A percentile compares a stretch with the other conserved stretches of the same genome.
Evolutionary conservation across 306 rosid species (phyloP).

Genomic region (Dalbergia cochinchinensis): DNA sequence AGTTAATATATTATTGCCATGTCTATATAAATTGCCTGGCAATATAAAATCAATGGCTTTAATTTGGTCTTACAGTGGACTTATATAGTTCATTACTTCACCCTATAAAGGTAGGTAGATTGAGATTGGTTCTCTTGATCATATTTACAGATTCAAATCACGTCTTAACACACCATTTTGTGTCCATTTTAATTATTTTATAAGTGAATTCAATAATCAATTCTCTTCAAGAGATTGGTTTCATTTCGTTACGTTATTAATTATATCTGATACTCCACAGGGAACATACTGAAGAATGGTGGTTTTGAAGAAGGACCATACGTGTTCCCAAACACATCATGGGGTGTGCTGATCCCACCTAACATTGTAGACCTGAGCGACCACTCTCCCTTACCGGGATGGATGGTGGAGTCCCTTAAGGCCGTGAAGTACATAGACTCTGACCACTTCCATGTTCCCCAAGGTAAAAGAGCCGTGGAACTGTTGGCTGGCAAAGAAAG

Average conservation of each 20-base stretch:
- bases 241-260: neutral
- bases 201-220: neutral
- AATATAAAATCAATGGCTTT: neutral
- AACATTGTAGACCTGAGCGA: slow-evolving; percentile 69
- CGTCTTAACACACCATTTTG: neutral
- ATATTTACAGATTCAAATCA: neutral
- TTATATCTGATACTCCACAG: slow-evolving; percentile 40
- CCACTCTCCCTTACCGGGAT: slow-evolving; percentile 79
- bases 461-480: slow-evolving; percentile 72
- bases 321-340: slow-evolving; percentile 67
- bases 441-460: slow-evolving; percentile 67
- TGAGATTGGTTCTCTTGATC: neutral
- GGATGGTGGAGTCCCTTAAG: slow-evolving; percentile 85
- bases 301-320: slow-evolving; percentile 77
- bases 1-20: neutral
- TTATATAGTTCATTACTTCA: too few species aligned
- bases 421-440: slow-evolving; percentile 84
- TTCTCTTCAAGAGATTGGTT: neutral
- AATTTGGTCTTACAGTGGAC: neutral
- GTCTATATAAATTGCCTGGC: neutral
- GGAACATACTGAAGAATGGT: slow-evolving; percentile 65
- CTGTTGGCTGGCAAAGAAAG: slow-evolving; percentile 85
- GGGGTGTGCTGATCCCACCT: slow-evolving; percentile 81
- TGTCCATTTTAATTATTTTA: neutral
- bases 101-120: neutral